Conservation (phyloP, 2,329 filamentous ascomycete species). For the Diaporthe humulicola region DNA sequence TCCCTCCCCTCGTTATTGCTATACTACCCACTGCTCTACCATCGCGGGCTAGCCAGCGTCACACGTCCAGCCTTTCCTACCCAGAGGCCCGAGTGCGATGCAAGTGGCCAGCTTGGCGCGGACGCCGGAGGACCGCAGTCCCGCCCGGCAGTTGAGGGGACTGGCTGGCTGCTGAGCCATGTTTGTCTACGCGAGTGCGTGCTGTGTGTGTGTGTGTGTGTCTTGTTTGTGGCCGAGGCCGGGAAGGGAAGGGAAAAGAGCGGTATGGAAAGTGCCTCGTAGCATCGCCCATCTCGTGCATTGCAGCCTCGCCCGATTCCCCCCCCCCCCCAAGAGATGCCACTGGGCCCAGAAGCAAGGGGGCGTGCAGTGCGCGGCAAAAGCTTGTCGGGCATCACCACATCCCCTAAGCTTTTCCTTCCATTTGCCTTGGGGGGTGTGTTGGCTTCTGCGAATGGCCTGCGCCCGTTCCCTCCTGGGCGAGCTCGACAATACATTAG, state of each 20-base stretch:
- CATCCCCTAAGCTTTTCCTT: conserved; percentile 8
- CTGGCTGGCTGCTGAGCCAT: not conserved
- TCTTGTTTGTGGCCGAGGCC: not conserved
- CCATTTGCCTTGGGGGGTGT: not conserved
- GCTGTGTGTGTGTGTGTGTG: not conserved
- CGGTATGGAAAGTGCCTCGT: not conserved
- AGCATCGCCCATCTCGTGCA: not conserved
- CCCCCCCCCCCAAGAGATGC: not conserved
- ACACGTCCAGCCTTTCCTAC: not conserved
- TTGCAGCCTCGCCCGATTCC: not conserved
- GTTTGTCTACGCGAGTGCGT: conserved; percentile 10
- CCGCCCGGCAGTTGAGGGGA: conserved; percentile 8
- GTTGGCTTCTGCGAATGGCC: not conserved
- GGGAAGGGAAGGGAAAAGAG: not conserved
- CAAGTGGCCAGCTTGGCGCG: conserved; percentile 36
- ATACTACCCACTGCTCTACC: not conserved
- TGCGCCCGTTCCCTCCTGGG: not conserved
- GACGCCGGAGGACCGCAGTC: not conserved
- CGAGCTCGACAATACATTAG: not conserved
- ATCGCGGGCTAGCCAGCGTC: not conserved
- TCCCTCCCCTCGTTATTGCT: not conserved
- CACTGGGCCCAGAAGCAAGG: not conserved
- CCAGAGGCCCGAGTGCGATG: conserved; percentile 14
- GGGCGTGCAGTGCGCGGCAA: not conserved
- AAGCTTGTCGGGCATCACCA: conserved; percentile 17